phyloP scores from a whole-genome alignment of 805 yeast species.

The Nakazawaea ishiwadae region DNA sequence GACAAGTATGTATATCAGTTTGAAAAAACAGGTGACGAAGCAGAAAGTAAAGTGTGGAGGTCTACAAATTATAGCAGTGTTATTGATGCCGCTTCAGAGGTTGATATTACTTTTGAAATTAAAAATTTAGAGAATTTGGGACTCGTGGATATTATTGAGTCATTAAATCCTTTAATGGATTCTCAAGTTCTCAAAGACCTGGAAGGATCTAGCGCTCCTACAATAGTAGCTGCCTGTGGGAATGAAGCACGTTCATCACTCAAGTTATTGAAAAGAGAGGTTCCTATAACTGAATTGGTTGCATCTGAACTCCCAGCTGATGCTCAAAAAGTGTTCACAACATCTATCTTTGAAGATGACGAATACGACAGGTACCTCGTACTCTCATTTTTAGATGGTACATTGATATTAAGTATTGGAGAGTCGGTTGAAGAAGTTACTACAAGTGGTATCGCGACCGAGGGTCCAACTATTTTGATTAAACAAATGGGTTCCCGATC shows the following conservation, averaged over 20 bases:
- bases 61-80: constrained; percentile 31
- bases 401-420: constrained; percentile 72
- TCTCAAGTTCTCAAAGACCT: constrained; percentile 30
- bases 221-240: constrained; percentile 39
- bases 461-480: constrained; percentile 61
- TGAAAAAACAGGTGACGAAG: constrained; percentile 61
- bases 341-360: constrained; percentile 41
- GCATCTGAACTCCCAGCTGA: constrained; percentile 69
- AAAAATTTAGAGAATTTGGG: constrained; percentile 50
- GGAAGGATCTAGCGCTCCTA: too few species aligned
- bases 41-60: constrained; percentile 28
- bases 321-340: constrained; percentile 62
- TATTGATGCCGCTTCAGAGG: constrained; percentile 16
- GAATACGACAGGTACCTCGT: constrained; percentile 59
- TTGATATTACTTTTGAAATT: constrained; percentile 22
- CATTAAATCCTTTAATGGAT: constrained; percentile 51
- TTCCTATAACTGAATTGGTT: constrained; percentile 58
- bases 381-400: constrained; percentile 58
- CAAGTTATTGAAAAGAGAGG: constrained; percentile 49
- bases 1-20: constrained; percentile 75
- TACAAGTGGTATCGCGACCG: constrained; percentile 48
- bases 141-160: constrained; percentile 44
- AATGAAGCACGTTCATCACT: constrained; percentile 40
- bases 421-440: constrained; percentile 74
- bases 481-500: constrained; percentile 62